These are phyloP conservation scores for Ophiostoma sp. DNA, from an alignment of 2,329 filamentous ascomycete species.

Conservation along the genomic window DNA sequence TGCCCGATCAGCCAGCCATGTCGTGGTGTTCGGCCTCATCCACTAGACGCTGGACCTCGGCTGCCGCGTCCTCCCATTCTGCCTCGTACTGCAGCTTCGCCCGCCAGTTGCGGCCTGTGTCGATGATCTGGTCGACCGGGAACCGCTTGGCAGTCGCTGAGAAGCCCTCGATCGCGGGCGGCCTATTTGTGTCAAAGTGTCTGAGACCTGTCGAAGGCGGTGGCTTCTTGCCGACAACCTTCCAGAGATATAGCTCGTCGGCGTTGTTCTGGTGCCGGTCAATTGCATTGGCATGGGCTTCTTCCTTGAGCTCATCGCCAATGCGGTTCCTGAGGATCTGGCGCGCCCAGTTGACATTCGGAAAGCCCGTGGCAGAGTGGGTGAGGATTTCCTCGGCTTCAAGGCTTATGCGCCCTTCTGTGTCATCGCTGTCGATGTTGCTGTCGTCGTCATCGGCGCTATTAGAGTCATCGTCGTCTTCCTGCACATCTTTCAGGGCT, in stretches of 20 bases:
- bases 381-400: conserved; percentile 42
- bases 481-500: conserved; percentile 12
- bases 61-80: conserved; percentile 39
- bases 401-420: conserved; percentile 17
- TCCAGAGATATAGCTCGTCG: conserved; percentile 45
- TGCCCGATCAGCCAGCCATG: not conserved
- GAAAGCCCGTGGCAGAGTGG: conserved; percentile 39
- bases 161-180: conserved; percentile 21
- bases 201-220: conserved; percentile 24
- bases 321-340: conserved; percentile 36
- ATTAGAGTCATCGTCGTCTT: not conserved
- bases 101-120: conserved; percentile 39
- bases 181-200: conserved; percentile 21
- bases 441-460: conserved; percentile 22
- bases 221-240: conserved; percentile 38
- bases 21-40: conserved; percentile 4
- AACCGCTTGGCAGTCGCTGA: not conserved
- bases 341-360: conserved; percentile 27
- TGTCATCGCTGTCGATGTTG: not conserved
- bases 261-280: conserved; percentile 39
- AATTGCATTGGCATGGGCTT: conserved; percentile 40
- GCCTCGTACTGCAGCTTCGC: conserved; percentile 34
- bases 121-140: conserved; percentile 36
- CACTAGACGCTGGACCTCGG: not conserved
- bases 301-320: conserved; percentile 38